Conservation (phyloP, 2,329 filamentous ascomycete species). For the Fusarium odoratissimum region DNA sequence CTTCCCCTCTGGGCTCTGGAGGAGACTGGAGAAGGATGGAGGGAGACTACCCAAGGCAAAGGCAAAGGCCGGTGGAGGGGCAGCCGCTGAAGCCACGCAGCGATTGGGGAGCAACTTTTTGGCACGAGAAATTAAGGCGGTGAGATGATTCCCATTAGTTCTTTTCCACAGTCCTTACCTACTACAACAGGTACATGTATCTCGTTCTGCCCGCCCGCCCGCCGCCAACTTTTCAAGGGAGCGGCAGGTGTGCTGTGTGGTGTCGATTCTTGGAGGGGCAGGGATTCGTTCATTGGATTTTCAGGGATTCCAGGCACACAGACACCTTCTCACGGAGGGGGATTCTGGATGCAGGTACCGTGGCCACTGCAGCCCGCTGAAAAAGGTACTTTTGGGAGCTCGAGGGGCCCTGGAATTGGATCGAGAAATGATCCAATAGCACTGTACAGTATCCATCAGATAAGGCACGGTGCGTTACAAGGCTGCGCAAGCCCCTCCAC, state of each 20-base stretch:
- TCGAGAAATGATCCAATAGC: neutral
- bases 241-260: slow-evolving; percentile 13
- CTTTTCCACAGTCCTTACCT: neutral
- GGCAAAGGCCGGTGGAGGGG: slow-evolving; percentile 29
- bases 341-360: slow-evolving; percentile 36
- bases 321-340: slow-evolving; percentile 16
- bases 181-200: neutral
- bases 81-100: slow-evolving; percentile 36
- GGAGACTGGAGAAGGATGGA: slow-evolving; percentile 10
- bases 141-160: slow-evolving; percentile 39
- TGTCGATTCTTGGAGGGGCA: slow-evolving; percentile 37
- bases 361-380: slow-evolving; percentile 18
- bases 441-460: slow-evolving; percentile 19
- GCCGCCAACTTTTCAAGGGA: neutral
- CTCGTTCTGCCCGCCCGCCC: slow-evolving; percentile 31
- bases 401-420: slow-evolving; percentile 2
- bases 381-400: slow-evolving; percentile 25
- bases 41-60: neutral
- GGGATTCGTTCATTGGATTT: slow-evolving; percentile 19
- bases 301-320: slow-evolving; percentile 28
- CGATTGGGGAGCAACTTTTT: slow-evolving; percentile 30
- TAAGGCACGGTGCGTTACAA: slow-evolving; percentile 29
- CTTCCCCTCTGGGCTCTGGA: slow-evolving; percentile 10
- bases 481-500: slow-evolving; percentile 36
- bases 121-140: slow-evolving; percentile 45